A percentile compares a stretch with the other conserved stretches of the same genome.
Conservation (phyloP, 768 basidiomycete genomes). For the Amanita muscaria region DNA sequence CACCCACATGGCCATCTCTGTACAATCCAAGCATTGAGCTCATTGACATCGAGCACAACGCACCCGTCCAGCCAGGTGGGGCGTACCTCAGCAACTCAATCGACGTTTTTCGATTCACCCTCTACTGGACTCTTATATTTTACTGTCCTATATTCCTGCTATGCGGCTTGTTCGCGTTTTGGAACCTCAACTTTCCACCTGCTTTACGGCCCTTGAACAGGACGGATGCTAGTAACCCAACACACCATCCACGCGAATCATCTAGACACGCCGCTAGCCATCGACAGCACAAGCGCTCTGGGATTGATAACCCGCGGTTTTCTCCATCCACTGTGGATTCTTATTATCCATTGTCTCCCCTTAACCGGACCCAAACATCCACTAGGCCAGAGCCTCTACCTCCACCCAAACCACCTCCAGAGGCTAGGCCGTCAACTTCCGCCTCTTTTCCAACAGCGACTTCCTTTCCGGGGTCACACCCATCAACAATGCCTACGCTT, state of each 20-base stretch:
- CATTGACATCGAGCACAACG: slow-evolving; percentile 30
- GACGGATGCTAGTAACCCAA: slow-evolving; percentile 3
- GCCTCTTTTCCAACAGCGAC: background rate
- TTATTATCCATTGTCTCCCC: slow-evolving; percentile 8
- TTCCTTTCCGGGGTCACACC: background rate
- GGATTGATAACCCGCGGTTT: background rate
- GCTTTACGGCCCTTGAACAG: slow-evolving; percentile 9
- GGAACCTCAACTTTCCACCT: slow-evolving; percentile 44
- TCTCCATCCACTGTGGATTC: background rate
- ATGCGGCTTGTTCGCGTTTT: slow-evolving; percentile 42
- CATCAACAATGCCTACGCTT: background rate
- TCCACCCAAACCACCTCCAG: background rate
- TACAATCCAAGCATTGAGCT: slow-evolving; percentile 44
- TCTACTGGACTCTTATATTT: slow-evolving; percentile 44
- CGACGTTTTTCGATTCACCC: slow-evolving; percentile 43
- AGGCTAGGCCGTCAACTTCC: slow-evolving; percentile 5
- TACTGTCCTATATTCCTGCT: slow-evolving; percentile 42
- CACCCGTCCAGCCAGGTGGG: slow-evolving; percentile 31
- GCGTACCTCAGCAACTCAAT: slow-evolving; percentile 33
- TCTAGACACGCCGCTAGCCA: no score
- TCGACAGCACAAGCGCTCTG: background rate
- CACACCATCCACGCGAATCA: no score
- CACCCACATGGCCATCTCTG: slow-evolving; percentile 40
- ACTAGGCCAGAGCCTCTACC: background rate
- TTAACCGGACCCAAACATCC: background rate